Conservation (phyloP, 2,329 filamentous ascomycete species). For the Cryoendolithus antarcticus region DNA sequence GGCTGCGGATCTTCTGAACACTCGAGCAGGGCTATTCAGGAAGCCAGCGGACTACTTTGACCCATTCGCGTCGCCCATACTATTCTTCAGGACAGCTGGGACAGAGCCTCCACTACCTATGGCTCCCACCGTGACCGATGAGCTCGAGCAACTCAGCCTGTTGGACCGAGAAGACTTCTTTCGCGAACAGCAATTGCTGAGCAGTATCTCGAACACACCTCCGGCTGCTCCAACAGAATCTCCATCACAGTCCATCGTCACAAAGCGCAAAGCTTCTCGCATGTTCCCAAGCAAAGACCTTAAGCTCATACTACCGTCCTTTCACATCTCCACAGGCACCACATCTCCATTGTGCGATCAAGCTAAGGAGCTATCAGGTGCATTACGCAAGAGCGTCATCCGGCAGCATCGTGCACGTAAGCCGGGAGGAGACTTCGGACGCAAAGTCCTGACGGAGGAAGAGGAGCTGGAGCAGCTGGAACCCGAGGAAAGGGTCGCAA, state of each 20-base stretch:
- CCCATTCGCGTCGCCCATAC: slow-evolving; percentile 37
- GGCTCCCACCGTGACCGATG: slow-evolving; percentile 15
- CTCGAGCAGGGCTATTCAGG: slow-evolving; percentile 29
- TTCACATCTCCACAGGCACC: slow-evolving; percentile 28
- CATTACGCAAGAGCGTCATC: slow-evolving; percentile 28
- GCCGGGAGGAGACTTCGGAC: slow-evolving; percentile 6
- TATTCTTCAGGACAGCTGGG: slow-evolving; percentile 38
- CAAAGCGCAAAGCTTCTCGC: slow-evolving; percentile 20
- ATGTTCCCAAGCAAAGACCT: slow-evolving; percentile 31
- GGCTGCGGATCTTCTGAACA: slow-evolving; percentile 17
- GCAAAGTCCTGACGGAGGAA: slow-evolving; percentile 11
- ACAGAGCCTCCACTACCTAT: slow-evolving; percentile 13
- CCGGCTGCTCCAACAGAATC: background rate
- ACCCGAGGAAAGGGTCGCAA: slow-evolving; percentile 22
- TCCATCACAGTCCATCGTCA: background rate
- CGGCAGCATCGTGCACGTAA: slow-evolving; percentile 13
- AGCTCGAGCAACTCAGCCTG: slow-evolving; percentile 18
- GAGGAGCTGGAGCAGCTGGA: slow-evolving; percentile 10
- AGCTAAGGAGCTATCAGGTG: slow-evolving; percentile 27
- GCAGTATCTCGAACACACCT: slow-evolving; percentile 7
- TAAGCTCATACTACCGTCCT: slow-evolving; percentile 28
- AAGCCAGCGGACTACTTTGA: slow-evolving; percentile 34
- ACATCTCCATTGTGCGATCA: slow-evolving; percentile 29
- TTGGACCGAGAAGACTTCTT: slow-evolving; percentile 19
- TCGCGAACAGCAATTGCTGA: slow-evolving; percentile 13